These are phyloP conservation scores for Brassica napus DNA, from an alignment of 345 rosid species.

Conservation along the genomic window DNA sequence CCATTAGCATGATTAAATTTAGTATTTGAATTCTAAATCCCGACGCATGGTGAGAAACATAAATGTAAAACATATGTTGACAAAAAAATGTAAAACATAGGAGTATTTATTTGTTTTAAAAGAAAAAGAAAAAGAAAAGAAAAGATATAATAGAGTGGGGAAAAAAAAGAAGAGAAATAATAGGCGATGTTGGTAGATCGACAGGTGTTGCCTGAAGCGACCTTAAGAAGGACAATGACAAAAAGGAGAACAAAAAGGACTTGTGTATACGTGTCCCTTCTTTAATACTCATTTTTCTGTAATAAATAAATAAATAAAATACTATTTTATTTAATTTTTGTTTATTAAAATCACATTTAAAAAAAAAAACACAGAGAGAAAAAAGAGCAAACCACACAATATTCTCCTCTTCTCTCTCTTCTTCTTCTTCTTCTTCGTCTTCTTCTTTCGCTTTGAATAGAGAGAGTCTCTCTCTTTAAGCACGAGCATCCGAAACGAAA, in stretches of 20 bases:
- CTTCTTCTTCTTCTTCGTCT: slow-evolving; percentile 10
- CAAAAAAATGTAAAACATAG: neutral
- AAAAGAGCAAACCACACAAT: slow-evolving; percentile 40
- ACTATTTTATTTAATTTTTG: neutral
- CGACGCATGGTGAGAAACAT: too few relatives aligned
- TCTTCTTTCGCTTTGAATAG: slow-evolving; percentile 2
- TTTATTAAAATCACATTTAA: neutral
- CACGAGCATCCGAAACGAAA: neutral
- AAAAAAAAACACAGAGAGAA: slow-evolving; percentile 21
- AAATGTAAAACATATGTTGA: too few relatives aligned
- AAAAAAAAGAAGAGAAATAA: neutral
- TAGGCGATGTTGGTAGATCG: slow-evolving; percentile 17
- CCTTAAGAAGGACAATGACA: slow-evolving; percentile 33
- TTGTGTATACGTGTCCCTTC: slow-evolving; percentile 34
- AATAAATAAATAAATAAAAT: slow-evolving; percentile 7
- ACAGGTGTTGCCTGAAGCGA: slow-evolving; percentile 39
- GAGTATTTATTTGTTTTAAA: neutral
- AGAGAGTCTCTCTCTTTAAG: slow-evolving; percentile 5
- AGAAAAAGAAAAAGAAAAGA: neutral
- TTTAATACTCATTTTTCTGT: neutral
- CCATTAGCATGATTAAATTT: neutral
- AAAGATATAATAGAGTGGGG: neutral
- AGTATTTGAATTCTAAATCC: too few relatives aligned
- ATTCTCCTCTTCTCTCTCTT: slow-evolving; percentile 29
- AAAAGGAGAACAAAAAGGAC: slow-evolving; percentile 30